phyloP scores from a whole-genome alignment of 306 rosid species.

The Parietaria judaica region DNA sequence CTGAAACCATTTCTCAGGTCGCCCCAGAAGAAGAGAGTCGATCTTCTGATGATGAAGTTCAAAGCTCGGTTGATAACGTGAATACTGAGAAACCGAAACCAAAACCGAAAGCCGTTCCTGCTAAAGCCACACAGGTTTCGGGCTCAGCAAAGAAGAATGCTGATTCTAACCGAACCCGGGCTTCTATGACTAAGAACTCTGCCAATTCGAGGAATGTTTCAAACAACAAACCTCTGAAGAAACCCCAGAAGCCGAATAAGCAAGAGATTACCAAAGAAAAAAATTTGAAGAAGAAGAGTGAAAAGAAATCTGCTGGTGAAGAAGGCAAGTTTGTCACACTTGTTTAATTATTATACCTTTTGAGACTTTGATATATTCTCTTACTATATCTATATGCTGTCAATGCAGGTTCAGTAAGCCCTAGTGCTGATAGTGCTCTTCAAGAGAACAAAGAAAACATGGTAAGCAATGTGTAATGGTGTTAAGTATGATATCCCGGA shows the following conservation, averaged over 20 bases:
- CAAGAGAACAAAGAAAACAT: constrained; percentile 61
- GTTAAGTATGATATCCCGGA: too few relatives aligned
- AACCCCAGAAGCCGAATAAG: constrained; percentile 45
- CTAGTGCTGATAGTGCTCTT: constrained; percentile 24
- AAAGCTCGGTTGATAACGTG: constrained; percentile 38
- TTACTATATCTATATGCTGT: constrained; percentile 9
- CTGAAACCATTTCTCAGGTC: constrained; percentile 54
- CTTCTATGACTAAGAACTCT: constrained; percentile 29
- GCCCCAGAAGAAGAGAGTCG: constrained; percentile 55
- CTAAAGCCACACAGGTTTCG: constrained; percentile 33
- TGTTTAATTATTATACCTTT: not conserved
- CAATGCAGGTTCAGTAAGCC: constrained; percentile 30
- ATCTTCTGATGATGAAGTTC: constrained; percentile 71
- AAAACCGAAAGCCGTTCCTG: constrained; percentile 34
- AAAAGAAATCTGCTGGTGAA: constrained; percentile 30
- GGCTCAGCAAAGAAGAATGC: constrained; percentile 37
- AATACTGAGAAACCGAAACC: constrained; percentile 48
- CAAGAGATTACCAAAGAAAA: constrained; percentile 33
- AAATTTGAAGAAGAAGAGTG: constrained; percentile 36
- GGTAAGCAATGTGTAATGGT: constrained; percentile 25
- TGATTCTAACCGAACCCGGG: constrained; percentile 31
- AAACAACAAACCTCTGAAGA: constrained; percentile 34
- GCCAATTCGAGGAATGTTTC: constrained; percentile 33
- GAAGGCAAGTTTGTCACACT: constrained; percentile 32
- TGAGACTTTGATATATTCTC: constrained; percentile 1